A percentile compares a stretch with the other conserved stretches of the same genome.
Conservation (phyloP, 2,329 filamentous ascomycete species). For the Fusarium chaquense region DNA sequence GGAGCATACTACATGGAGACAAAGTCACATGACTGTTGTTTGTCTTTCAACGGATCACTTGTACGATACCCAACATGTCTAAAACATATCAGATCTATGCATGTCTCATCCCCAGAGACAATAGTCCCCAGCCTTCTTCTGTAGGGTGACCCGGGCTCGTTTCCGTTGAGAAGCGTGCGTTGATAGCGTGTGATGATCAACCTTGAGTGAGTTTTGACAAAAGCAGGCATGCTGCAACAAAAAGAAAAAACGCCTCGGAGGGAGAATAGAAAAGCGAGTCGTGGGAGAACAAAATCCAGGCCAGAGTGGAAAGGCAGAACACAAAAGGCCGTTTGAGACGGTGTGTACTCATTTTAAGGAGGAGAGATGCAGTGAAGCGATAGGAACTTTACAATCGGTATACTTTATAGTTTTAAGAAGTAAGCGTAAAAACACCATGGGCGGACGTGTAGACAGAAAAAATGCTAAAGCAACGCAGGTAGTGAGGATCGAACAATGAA, state of each 20-base stretch:
- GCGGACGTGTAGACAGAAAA: slow-evolving; percentile 18
- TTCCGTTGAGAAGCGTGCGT: slow-evolving; percentile 15
- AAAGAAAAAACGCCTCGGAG: neutral
- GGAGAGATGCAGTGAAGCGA: slow-evolving; percentile 7
- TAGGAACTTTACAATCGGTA: neutral
- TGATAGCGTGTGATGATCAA: neutral
- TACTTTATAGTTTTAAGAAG: slow-evolving; percentile 15
- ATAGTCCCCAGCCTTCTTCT: neutral
- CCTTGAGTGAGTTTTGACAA: neutral
- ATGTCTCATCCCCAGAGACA: slow-evolving; percentile 24
- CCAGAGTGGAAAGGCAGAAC: neutral
- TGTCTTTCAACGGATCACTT: neutral
- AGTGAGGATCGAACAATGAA: slow-evolving; percentile 14
- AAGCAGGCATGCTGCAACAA: neutral
- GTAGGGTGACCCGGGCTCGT: slow-evolving; percentile 6
- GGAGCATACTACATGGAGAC: neutral
- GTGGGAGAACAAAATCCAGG: slow-evolving; percentile 11
- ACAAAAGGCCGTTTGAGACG: neutral
- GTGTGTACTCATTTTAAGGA: slow-evolving; percentile 5
- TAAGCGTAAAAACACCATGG: slow-evolving; percentile 25
- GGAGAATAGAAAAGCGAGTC: slow-evolving; percentile 12
- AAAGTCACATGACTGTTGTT: slow-evolving; percentile 23
- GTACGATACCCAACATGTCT: neutral
- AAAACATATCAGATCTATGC: neutral
- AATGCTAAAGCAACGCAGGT: slow-evolving; percentile 23